Conservation (phyloP, 352 stramenopile genomes). For the Globisporangium megalacanthum region DNA sequence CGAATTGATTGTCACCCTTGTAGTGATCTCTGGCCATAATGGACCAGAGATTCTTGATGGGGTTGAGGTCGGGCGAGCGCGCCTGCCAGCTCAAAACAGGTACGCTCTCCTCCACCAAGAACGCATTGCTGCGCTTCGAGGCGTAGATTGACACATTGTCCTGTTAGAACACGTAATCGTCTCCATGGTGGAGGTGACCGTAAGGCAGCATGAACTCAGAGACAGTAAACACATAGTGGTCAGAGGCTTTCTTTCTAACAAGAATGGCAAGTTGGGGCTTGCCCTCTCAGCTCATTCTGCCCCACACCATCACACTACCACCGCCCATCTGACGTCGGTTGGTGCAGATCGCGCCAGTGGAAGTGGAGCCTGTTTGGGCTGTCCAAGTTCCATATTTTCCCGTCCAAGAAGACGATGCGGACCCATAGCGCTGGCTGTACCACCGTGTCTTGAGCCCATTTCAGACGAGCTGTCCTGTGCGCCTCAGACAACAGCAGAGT, state of each 20-base stretch:
- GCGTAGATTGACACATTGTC: constrained; percentile 21
- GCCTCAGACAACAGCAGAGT: constrained; percentile 8
- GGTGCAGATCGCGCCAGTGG: no score
- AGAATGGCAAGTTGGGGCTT: no score
- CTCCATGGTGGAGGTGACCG: constrained; percentile 15
- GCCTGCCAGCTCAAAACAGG: constrained; percentile 8
- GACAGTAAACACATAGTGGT: constrained; percentile 18
- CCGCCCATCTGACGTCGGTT: no score
- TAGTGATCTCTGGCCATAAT: constrained; percentile 20
- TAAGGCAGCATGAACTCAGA: constrained; percentile 24
- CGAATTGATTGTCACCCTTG: constrained; percentile 11
- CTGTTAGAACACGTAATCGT: constrained; percentile 23
- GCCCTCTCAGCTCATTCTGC: no score
- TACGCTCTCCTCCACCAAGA: no score
- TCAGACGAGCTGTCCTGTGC: not conserved
- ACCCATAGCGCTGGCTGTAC: no score
- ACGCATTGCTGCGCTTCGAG: not conserved
- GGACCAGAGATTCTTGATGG: constrained; percentile 21
- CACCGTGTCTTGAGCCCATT: constrained; percentile 8
- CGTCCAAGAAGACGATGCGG: no score
- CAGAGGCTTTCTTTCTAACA: no score
- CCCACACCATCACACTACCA: no score
- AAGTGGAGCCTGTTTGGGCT: no score
- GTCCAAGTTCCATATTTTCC: no score
- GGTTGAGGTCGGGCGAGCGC: constrained; percentile 17